Base-by-base conservation (phyloP, 179 eudicot species). In the Nepenthes alata region DNA sequence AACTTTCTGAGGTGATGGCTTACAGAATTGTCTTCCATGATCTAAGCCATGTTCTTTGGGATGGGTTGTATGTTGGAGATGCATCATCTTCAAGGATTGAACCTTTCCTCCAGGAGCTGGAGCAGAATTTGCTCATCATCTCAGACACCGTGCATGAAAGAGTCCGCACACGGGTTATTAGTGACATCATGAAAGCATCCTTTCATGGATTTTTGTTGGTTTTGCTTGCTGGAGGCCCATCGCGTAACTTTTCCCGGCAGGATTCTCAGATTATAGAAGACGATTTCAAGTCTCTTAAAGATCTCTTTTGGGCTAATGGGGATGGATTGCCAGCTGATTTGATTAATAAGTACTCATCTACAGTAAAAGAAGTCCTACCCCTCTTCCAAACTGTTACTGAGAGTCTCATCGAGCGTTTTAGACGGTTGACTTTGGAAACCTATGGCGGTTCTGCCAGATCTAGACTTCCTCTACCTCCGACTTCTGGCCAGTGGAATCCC, bases 201-300 rank as follows among this genome's bases (percentile, higher is more conserved):
- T 80, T 77, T 53, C 95, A 93, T 62, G 98, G 98, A 41, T 93
- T 93, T 74, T 71, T 89, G 76, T 65, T 93, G 67, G 98, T 93
- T 63, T 70, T 93, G 72, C 88, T 89, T 57, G 98, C 96, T 14
- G 96, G 98, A 35, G 96, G 98, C 3, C 98, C 98, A 5, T 80
- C 84, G 10, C 84, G 98, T 10, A 76, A 84, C 54, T 86, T 89
- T 72, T 60, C 95, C 11, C 61, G 63, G 34, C 87, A 79, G 64
- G 96, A 93, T 65, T 83, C 82, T 8, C 81, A 81, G 65, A 74
- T 89, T 37, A 80, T 93, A 16, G 96, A 89, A 77, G 93, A 86
- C 13, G 98, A 93, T 68, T 93, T 85, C 52, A 82, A 83, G 71
- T 69, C 87, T 25, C 84, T 93, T 1, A 85, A 84, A 81, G 98